Evolutionary conservation across 2,329 filamentous ascomycete species (phyloP).

Genomic region (Claviceps sorghi): DNA sequence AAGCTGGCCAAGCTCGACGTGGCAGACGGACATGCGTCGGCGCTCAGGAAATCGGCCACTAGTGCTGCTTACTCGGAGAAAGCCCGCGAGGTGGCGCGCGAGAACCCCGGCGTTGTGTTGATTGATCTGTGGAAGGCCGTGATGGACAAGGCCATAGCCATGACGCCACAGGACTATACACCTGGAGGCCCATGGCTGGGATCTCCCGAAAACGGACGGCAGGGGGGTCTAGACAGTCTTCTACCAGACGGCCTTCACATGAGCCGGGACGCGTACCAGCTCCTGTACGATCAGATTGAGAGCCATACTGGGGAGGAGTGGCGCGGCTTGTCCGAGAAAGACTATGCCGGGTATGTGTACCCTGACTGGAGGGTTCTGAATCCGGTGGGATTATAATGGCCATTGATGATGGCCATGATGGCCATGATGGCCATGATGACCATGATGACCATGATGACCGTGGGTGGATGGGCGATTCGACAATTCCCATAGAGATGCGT

Average conservation of each 20-base stretch:
- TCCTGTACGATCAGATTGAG: constrained; percentile 34
- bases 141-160: constrained; percentile 53
- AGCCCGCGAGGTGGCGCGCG: constrained; percentile 52
- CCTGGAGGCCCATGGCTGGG: constrained; percentile 33
- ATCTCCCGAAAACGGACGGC: constrained; percentile 32
- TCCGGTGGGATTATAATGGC: neutral
- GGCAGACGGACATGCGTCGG: constrained; percentile 28
- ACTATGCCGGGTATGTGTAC: constrained; percentile 26
- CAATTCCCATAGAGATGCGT: neutral
- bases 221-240: constrained; percentile 35
- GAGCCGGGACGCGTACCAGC: constrained; percentile 35
- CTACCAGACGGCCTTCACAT: constrained; percentile 46
- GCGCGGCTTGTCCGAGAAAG: constrained; percentile 20
- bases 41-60: constrained; percentile 31
- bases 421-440: neutral
- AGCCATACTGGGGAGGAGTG: constrained; percentile 34
- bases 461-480: too few relatives aligned
- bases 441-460: neutral
- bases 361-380: constrained; percentile 32
- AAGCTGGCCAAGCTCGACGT: constrained; percentile 37
- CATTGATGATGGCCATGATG: neutral
- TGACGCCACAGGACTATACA: constrained; percentile 41
- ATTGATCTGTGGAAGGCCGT: constrained; percentile 70
- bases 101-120: constrained; percentile 51
- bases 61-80: constrained; percentile 43